phyloP scores from a whole-genome alignment of 1,284 basidiomycete species.

The Ganoderma multipileum region DNA sequence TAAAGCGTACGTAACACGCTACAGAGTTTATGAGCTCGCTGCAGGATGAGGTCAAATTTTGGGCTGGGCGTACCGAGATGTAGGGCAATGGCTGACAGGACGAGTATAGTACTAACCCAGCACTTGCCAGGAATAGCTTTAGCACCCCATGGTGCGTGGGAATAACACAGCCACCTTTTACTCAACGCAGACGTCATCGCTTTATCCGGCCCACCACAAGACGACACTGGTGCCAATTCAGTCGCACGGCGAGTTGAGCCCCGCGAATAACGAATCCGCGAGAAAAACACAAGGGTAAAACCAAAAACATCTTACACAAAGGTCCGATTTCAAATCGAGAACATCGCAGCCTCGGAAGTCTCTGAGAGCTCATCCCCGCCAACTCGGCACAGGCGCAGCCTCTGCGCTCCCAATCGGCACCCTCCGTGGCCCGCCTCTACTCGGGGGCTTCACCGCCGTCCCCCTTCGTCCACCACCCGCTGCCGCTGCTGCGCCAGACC shows the following conservation, averaged over 20 bases:
- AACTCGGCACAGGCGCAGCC: constrained; percentile 49
- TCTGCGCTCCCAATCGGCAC: constrained; percentile 65
- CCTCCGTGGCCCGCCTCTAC: constrained; percentile 55
- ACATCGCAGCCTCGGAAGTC: neutral
- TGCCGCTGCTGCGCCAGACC: neutral
- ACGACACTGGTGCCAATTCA: no score
- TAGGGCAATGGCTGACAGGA: no score
- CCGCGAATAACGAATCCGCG: neutral
- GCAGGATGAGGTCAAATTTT: neutral
- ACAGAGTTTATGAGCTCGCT: neutral
- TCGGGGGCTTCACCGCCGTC: constrained; percentile 17
- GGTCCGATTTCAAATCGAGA: neutral
- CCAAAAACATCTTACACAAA: neutral
- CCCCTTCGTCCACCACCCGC: constrained; percentile 5
- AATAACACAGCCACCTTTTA: neutral
- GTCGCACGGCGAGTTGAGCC: neutral
- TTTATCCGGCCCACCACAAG: neutral
- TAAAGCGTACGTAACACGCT: neutral
- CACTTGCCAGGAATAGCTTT: no score
- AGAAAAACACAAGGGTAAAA: neutral
- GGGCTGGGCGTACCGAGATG: neutral
- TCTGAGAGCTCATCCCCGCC: constrained; percentile 38
- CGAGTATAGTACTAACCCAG: no score
- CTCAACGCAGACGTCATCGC: neutral
- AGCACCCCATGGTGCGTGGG: no score